Evolutionary conservation across 257 asterid genomes (phyloP), one percentile per base, ranked within the genome.

Genomic region (Solanum phureja): DNA sequence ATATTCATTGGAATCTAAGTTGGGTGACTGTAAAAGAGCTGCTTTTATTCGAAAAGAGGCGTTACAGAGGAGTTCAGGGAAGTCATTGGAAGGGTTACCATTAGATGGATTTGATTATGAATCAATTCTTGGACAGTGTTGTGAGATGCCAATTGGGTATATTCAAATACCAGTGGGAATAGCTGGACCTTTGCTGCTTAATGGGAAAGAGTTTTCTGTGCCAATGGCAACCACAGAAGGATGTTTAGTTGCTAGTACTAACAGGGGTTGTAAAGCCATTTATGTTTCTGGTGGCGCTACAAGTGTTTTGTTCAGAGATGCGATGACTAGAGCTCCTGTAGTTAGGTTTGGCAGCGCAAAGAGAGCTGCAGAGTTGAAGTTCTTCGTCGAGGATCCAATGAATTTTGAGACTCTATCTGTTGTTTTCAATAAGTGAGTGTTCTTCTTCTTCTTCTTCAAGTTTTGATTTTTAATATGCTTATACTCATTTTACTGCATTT

Each of bases 171-270:
- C 95, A 5, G 95, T 93, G 56, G 95, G 95, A 37, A 91, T 93
- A 31, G 95, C 93, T 4, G 95, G 95, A 56, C 95, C 95, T 33
- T 83, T 93, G 91, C 76, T 90, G 58, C 93, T 93, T 34, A 92
- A 93, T 37, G 95, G 95, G 33, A 89, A 89, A 40, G 94, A 93
- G 14, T 93, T 86, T 81, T 89, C 86, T 71, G 94, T 93, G 44
- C 95, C 95, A 13, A 93, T 93, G 95, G 94, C 94, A 24, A 93
- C 95, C 0, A 93, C 95, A 3, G 95, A 93, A 69, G 95, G 95
- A 19, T 92, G 94, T 74, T 68, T 93, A 86, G 94, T 93, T 64
- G 95, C 95, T 24, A 93, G 95, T 76, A 90, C 95, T 35, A 93
- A 93, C 34, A 88, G 95, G 86, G 95, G 95, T 27, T 93, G 94